Evolutionary conservation across 1,284 basidiomycete genomes (phyloP).

Genomic region (Austropuccinia psidii): DNA sequence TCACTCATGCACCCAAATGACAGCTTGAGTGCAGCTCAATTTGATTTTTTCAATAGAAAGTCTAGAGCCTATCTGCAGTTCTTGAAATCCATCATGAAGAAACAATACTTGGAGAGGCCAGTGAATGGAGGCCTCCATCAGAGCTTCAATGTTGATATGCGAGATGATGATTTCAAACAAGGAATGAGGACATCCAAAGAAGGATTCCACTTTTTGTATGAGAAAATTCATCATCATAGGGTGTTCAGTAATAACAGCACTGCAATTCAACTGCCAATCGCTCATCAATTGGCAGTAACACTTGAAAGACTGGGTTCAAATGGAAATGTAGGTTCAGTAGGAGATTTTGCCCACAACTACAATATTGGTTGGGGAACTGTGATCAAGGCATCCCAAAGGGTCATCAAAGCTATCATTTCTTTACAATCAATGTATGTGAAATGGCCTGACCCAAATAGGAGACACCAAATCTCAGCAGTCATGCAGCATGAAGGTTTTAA

Average conservation of each 20-base stretch:
- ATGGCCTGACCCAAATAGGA: not conserved
- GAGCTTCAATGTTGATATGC: no score
- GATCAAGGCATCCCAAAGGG: not conserved
- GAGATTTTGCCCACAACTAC: not conserved
- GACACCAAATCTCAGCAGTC: not conserved
- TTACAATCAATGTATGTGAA: not conserved
- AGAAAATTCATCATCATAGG: not conserved
- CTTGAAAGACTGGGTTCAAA: constrained; percentile 1
- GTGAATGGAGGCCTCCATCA: no score
- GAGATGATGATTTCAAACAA: not conserved
- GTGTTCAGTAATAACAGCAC: not conserved
- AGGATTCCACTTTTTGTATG: not conserved
- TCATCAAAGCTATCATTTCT: not conserved
- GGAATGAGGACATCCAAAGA: not conserved
- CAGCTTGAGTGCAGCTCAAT: no score
- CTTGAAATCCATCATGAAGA: no score
- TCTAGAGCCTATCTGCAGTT: no score
- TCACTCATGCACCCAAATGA: no score
- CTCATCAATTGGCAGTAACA: not conserved
- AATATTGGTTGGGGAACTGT: constrained; percentile 2
- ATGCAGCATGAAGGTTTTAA: not conserved
- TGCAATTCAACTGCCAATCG: not conserved
- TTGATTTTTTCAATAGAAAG: no score
- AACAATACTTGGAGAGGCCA: no score
- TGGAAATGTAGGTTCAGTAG: not conserved